phyloP scores from a whole-genome alignment of 2,329 filamentous ascomycete species.

The Sporothrix inflata region DNA sequence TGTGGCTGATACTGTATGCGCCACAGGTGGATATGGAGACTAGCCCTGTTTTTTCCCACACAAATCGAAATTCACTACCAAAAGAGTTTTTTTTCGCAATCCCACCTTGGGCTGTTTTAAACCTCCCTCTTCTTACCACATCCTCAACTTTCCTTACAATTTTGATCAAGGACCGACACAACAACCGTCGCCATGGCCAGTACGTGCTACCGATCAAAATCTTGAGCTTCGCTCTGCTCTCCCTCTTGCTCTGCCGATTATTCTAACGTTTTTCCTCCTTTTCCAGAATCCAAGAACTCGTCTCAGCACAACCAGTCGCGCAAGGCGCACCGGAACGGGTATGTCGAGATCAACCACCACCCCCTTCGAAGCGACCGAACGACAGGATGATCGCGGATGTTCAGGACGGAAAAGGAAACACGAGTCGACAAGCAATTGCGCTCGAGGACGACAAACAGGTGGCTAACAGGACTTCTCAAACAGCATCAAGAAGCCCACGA shows the following conservation, averaged over 20 bases:
- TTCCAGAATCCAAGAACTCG: slow-evolving; percentile 97
- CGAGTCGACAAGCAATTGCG: background rate
- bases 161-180: slow-evolving; percentile 37
- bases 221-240: background rate
- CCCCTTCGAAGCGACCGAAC: background rate
- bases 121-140: slow-evolving; percentile 25
- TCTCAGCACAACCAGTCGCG: slow-evolving; percentile 98
- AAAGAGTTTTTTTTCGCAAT: slow-evolving; percentile 34
- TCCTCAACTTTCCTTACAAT: slow-evolving; percentile 33
- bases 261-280: slow-evolving; percentile 37
- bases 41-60: slow-evolving; percentile 35
- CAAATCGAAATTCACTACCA: slow-evolving; percentile 36
- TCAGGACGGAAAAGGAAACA: background rate
- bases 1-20: slow-evolving; percentile 28
- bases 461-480: slow-evolving; percentile 30
- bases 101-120: slow-evolving; percentile 22
- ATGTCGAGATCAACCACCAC: slow-evolving; percentile 48
- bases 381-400: background rate
- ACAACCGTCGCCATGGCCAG: slow-evolving; percentile 68
- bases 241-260: background rate
- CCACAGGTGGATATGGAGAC: slow-evolving; percentile 29
- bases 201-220: slow-evolving; percentile 49
- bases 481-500: slow-evolving; percentile 99
- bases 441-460: background rate
- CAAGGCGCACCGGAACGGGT: slow-evolving; percentile 99